These are phyloP conservation scores for Cucumis hystrix DNA, from an alignment of 306 rosid genomes.

Conservation along the genomic window DNA sequence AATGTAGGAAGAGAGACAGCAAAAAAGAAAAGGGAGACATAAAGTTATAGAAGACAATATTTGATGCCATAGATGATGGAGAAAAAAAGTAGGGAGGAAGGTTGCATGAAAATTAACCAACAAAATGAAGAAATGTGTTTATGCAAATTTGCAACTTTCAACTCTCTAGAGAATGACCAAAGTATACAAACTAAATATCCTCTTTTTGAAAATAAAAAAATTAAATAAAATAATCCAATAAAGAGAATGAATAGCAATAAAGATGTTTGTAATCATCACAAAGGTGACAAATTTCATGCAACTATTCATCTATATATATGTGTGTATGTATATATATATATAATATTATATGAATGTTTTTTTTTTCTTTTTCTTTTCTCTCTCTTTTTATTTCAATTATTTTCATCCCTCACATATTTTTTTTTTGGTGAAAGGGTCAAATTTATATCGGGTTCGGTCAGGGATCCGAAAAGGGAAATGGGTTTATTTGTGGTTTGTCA, in stretches of 20 bases:
- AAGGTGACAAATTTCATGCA: constrained; percentile 2
- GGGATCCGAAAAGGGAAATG: constrained; percentile 16
- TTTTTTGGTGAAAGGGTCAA: constrained; percentile 13
- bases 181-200: background rate
- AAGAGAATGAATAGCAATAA: background rate
- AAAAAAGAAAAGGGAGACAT: background rate
- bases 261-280: constrained; percentile 2
- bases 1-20: no score
- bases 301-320: background rate
- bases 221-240: background rate
- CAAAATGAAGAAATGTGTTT: background rate
- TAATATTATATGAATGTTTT: background rate
- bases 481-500: background rate
- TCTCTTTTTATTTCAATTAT: constrained; percentile 4
- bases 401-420: background rate
- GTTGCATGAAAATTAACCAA: background rate
- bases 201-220: background rate
- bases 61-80: background rate
- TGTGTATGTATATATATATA: background rate
- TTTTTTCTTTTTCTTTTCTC: background rate
- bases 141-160: background rate
- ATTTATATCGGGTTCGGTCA: constrained; percentile 28
- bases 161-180: background rate
- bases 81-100: background rate
- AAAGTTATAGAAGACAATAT: background rate